Conservation (phyloP, 2,329 filamentous ascomycete species). For the Graphium sp. region DNA sequence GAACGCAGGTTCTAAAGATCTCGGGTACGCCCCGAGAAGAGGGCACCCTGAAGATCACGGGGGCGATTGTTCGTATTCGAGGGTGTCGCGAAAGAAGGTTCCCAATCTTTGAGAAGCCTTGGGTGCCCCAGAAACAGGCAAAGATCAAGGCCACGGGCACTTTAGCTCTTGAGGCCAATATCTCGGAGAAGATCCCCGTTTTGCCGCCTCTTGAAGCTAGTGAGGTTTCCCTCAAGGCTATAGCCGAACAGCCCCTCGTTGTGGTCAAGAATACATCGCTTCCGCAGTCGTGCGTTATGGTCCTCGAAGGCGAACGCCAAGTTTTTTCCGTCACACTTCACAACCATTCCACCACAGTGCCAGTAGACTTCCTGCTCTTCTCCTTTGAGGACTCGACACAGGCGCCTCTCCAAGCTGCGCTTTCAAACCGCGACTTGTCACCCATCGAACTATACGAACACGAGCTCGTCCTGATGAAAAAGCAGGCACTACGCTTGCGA, state of each 20-base stretch:
- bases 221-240: slow-evolving; percentile 52
- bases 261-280: slow-evolving; percentile 61
- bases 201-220: slow-evolving; percentile 26
- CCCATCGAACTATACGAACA: slow-evolving; percentile 73
- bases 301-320: slow-evolving; percentile 76
- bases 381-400: slow-evolving; percentile 85
- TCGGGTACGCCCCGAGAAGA: slow-evolving; percentile 47
- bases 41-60: slow-evolving; percentile 57
- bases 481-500: slow-evolving; percentile 46
- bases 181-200: slow-evolving; percentile 18
- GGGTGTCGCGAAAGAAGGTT: slow-evolving; percentile 74
- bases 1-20: slow-evolving; percentile 63
- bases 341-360: slow-evolving; percentile 54
- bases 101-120: slow-evolving; percentile 63
- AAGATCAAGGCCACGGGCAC: slow-evolving; percentile 68
- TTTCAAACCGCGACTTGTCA: slow-evolving; percentile 61
- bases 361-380: slow-evolving; percentile 72
- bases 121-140: slow-evolving; percentile 49
- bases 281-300: slow-evolving; percentile 74
- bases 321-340: slow-evolving; percentile 63
- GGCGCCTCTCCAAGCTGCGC: slow-evolving; percentile 54
- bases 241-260: slow-evolving; percentile 63
- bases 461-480: slow-evolving; percentile 61
- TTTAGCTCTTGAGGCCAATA: slow-evolving; percentile 31
- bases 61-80: slow-evolving; percentile 63